Evolutionary conservation across 2,329 filamentous ascomycete species (phyloP).

Genomic region (Hypoxylon sp.): DNA sequence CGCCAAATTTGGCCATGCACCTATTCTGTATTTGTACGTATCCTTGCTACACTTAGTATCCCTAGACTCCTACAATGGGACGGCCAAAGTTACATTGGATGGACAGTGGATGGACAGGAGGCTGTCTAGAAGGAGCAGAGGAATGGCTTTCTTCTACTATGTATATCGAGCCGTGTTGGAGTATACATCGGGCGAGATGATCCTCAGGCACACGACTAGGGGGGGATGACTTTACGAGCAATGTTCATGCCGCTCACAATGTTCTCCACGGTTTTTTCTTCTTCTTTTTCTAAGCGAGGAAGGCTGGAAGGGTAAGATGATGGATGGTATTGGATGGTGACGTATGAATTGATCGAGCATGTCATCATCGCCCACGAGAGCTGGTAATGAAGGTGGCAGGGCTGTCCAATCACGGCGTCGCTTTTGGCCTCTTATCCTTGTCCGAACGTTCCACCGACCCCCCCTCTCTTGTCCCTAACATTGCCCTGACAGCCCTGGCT

Average conservation of each 20-base stretch:
- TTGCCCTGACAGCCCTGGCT: constrained; percentile 1
- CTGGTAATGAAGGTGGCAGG: constrained; percentile 28
- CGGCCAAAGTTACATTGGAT: constrained; percentile 21
- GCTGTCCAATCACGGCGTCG: constrained; percentile 33
- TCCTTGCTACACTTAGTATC: not conserved
- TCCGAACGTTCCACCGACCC: constrained; percentile 7
- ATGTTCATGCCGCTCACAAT: not conserved
- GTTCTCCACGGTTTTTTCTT: constrained; percentile 3
- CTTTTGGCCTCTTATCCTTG: constrained; percentile 17
- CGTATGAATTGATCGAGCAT: constrained; percentile 36
- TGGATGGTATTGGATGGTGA: constrained; percentile 30
- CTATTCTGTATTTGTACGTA: constrained; percentile 5
- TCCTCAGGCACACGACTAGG: constrained; percentile 20
- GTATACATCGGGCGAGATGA: constrained; percentile 17
- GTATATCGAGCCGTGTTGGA: constrained; percentile 18
- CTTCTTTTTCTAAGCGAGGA: not conserved
- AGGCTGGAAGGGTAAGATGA: constrained; percentile 15
- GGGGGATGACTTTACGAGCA: not conserved
- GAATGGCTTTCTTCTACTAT: constrained; percentile 13
- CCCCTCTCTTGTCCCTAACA: constrained; percentile 1
- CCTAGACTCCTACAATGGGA: constrained; percentile 13
- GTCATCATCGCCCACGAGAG: constrained; percentile 37
- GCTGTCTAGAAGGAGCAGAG: constrained; percentile 19
- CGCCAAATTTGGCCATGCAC: constrained; percentile 9
- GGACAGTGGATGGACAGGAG: constrained; percentile 25